Evolutionary conservation across 768 basidiomycete genomes (phyloP).

Genomic region (Leucosporidium yakuticum): DNA sequence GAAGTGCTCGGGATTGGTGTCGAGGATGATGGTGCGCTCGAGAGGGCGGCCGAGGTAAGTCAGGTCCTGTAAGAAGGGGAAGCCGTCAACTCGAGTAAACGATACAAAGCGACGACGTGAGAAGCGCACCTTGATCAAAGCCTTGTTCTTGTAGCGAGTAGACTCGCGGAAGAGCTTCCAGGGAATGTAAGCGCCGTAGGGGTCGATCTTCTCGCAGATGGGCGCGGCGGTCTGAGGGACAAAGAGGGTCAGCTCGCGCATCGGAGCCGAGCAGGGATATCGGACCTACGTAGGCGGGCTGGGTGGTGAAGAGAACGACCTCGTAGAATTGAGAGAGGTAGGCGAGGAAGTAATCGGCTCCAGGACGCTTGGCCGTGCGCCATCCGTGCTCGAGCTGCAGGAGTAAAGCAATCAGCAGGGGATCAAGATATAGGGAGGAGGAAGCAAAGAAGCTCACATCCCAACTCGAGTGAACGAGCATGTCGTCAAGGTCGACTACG

Average conservation of each 20-base stretch:
- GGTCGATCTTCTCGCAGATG: conserved; percentile 87
- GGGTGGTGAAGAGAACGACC: conserved; percentile 89
- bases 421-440: background rate
- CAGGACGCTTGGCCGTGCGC: conserved; percentile 95
- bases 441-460: conserved; percentile 56
- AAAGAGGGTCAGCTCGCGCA: background rate
- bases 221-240: conserved; percentile 68
- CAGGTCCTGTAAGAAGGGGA: conserved; percentile 58
- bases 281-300: conserved; percentile 74
- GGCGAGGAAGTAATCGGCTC: conserved; percentile 94
- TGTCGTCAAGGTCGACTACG: conserved; percentile 81
- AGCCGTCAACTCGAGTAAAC: background rate
- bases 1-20: conserved; percentile 73
- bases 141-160: conserved; percentile 72
- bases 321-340: conserved; percentile 98
- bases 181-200: conserved; percentile 78
- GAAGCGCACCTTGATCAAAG: conserved; percentile 68
- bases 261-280: background rate
- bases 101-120: no score
- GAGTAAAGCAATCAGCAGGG: background rate
- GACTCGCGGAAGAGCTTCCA: conserved; percentile 91
- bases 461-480: conserved; percentile 87
- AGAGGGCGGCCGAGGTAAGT: conserved; percentile 92
- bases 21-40: conserved; percentile 78
- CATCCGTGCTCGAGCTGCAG: conserved; percentile 81